A percentile compares a stretch with the other conserved stretches of the same genome.
Conservation (phyloP, 2,329 filamentous ascomycete genomes). For the Botrytis squamosa region DNA sequence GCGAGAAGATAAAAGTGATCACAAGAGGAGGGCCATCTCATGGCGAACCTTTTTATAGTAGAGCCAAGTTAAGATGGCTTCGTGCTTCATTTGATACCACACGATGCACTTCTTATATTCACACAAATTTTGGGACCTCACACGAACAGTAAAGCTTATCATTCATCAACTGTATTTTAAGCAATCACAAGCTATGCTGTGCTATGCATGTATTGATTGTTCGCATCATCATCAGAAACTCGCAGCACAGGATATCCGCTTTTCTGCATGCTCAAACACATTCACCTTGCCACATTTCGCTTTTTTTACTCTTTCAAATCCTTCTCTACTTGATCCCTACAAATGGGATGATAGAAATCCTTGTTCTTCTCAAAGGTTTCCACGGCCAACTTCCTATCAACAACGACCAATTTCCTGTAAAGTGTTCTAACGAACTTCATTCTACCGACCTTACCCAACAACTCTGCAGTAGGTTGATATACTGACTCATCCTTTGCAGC, state of each 20-base stretch:
- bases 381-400: slow-evolving; percentile 72
- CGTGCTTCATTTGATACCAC: no score
- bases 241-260: background rate
- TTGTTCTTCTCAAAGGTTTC: slow-evolving; percentile 83
- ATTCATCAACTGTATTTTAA: background rate
- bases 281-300: background rate
- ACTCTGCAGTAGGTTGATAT: slow-evolving; percentile 68
- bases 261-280: background rate
- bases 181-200: background rate
- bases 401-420: slow-evolving; percentile 71
- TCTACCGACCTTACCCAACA: slow-evolving; percentile 79
- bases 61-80: background rate
- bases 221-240: background rate
- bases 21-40: no score
- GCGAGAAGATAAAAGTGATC: no score
- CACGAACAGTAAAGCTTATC: background rate
- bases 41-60: no score
- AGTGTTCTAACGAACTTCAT: slow-evolving; percentile 97
- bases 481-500: slow-evolving; percentile 67
- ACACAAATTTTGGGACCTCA: no score
- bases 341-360: slow-evolving; percentile 96
- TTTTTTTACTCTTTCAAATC: slow-evolving; percentile 51
- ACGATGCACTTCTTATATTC: no score
- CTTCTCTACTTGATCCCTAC: slow-evolving; percentile 81
- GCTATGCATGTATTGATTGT: background rate